Evolutionary conservation across 1,284 basidiomycete species (phyloP), one percentile per base, ranked within the genome.

Genomic region (Apiotrichum montevideense): DNA sequence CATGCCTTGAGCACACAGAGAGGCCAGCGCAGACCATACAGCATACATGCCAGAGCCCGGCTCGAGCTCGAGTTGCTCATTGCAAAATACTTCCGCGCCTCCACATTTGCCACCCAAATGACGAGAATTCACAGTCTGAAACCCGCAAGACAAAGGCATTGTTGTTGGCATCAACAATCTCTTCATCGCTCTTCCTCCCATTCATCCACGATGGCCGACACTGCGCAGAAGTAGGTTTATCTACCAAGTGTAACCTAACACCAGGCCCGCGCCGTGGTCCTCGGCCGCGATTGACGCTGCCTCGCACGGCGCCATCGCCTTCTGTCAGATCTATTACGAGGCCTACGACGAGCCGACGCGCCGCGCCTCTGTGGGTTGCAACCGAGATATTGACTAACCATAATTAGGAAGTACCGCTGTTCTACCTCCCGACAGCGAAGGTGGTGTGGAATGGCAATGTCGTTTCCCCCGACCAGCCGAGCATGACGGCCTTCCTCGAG

Each of bases 301-400:
- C 1, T 69, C 71, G 42, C 72, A 74, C 52, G 72, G 72, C 33
- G 71, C 72, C 34, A 72, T 74, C 14, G 70, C 71, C 4, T 74
- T 74, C 55, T 68, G 66, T 54, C 71, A 72, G 51, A 68, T 74
- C 46, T 74, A 74, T 59, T 74, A 74, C 52, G 72, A 74, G 54
- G 66, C 71, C 4, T 73, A 68, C 46, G 72, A 74, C 59, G 72
- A 74, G 58, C 72, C 72, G 3, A 66, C 67, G 0, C 59, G 72
- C 15, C 57, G 72, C 11, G 59, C 64, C 2, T 51, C 41, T 29
- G 72, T 73, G 35, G 46, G 72, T 66, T 9, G 10, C 3, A 45
- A 14, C 14, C 13, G 11, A 14, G 29, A 39, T 33, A 7, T 32
- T 33, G 3, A 39, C 46, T 57, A 39, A 55, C 33, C n/a, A 29